These are phyloP conservation scores for Tricholoma bakamatsutake DNA, from an alignment of 768 basidiomycete species.

Conservation along the genomic window DNA sequence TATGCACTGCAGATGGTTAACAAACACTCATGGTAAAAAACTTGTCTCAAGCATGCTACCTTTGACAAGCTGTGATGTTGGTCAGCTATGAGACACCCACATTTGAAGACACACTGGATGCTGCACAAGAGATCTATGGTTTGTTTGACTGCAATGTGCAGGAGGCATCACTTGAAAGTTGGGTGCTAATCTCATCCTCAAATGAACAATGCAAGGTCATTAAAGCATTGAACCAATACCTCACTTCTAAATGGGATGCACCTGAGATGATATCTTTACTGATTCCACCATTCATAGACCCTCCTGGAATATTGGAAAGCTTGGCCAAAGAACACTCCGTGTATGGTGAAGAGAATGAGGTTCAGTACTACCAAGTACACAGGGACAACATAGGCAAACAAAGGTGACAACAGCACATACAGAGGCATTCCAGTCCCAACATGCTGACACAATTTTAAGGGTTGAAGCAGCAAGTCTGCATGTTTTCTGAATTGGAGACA, in stretches of 20 bases:
- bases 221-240: conserved; percentile 8
- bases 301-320: not conserved
- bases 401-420: not conserved
- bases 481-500: conserved; percentile 9
- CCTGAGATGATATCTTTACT: not conserved
- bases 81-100: not conserved
- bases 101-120: not conserved
- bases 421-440: not conserved
- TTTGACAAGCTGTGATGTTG: conserved; percentile 1
- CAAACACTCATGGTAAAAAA: not conserved
- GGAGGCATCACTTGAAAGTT: conserved; percentile 1
- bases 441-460: not conserved
- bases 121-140: conserved; percentile 2
- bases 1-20: not conserved
- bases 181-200: not conserved
- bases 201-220: not conserved
- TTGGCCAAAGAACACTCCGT: not conserved
- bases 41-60: not conserved
- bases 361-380: conserved; percentile 2
- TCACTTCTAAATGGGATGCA: conserved; percentile 5
- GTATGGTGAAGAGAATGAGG: not conserved
- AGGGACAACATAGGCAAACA: not conserved
- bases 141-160: conserved; percentile 1
- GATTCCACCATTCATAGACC: conserved; percentile 1
- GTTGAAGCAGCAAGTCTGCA: conserved; percentile 2